Evolutionary conservation across 2,329 filamentous ascomycete genomes (phyloP), one percentile per base, ranked within the genome.

Genomic region (Aureobasidium sp.): DNA sequence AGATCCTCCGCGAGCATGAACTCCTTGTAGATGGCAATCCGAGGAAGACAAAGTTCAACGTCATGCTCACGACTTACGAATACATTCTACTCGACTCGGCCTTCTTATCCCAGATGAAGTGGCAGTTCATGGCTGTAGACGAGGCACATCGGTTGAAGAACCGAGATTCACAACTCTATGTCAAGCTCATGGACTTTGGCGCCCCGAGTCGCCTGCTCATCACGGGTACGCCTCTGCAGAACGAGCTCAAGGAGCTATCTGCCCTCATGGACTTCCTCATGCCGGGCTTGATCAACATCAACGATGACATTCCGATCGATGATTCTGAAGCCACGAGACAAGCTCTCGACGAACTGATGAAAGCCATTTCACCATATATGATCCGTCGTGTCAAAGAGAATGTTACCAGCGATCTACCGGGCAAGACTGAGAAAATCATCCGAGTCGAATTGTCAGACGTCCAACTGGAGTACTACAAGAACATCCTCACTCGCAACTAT

Each of bases 381-480:
- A 81, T 99, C 58, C 90, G 94, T 42, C 88, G 94, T 57, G 97
- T 94, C 20, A 99, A 99, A 76, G 90, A 96, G 72, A 97, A 94
- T 62, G 95, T 99, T 8, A 94, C 97, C 74, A 96, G 92, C 25
- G 94, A 99, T 68, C 79, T 99, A 29, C 94, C 94, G 14, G 91
- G 93, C 0, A 99, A 99, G 79, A 96, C 91, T 0, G 94, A 99
- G 74, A 99, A 97, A 79, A 99, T 99, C 67, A 96, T 99, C 72
- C 91, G 95, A 62, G 94, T 99, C 44, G 94, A 97, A 75, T 81
- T 99, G 56, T 96, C 94, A 0, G 94, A 99, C 74, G 87, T 97
- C 31, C 94, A 99, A 72, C 81, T 97, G 11, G 93, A 99, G 66
- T 97, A 97, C 75, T 99, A 99, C 80, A 97, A 97, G 77, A 97